phyloP scores from a whole-genome alignment of 176 grass and related monocot genomes.

The Musa acuminata region DNA sequence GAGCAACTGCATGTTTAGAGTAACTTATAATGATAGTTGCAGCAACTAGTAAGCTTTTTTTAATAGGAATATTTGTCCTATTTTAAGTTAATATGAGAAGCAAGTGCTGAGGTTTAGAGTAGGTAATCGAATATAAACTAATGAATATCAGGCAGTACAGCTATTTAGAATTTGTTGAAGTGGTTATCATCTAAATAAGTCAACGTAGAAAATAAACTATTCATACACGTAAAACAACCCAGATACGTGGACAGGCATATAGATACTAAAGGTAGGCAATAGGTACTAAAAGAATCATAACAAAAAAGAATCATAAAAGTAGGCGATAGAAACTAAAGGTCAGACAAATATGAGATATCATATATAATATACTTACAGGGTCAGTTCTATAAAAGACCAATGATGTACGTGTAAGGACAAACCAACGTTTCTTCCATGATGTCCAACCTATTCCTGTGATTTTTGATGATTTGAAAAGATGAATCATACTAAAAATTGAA shows the following conservation, averaged over 20 bases:
- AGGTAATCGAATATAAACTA: neutral
- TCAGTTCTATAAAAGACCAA: constrained; percentile 87
- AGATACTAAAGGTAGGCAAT: too few relatives aligned
- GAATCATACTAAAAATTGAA: constrained; percentile 16
- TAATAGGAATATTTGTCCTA: neutral
- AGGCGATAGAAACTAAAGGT: neutral
- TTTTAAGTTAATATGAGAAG: neutral
- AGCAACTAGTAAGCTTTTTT: neutral
- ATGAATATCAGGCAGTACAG: neutral
- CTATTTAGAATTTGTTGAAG: too few relatives aligned
- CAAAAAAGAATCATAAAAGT: neutral
- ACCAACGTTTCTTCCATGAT: constrained; percentile 99
- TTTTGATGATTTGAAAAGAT: constrained; percentile 9
- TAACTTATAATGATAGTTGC: neutral
- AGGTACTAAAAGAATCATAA: too few relatives aligned
- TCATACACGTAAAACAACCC: too few relatives aligned
- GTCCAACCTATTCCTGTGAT: constrained; percentile 90
- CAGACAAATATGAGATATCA: constrained; percentile 4
- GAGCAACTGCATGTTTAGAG: neutral
- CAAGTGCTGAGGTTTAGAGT: neutral
- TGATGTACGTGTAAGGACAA: constrained; percentile 88
- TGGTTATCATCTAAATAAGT: too few relatives aligned
- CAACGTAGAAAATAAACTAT: too few relatives aligned
- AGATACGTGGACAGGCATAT: too few relatives aligned
- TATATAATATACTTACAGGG: constrained; percentile 48